phyloP scores from a whole-genome alignment of 1,139 yeast genomes.

The Casaregolazyma suthepensis region DNA sequence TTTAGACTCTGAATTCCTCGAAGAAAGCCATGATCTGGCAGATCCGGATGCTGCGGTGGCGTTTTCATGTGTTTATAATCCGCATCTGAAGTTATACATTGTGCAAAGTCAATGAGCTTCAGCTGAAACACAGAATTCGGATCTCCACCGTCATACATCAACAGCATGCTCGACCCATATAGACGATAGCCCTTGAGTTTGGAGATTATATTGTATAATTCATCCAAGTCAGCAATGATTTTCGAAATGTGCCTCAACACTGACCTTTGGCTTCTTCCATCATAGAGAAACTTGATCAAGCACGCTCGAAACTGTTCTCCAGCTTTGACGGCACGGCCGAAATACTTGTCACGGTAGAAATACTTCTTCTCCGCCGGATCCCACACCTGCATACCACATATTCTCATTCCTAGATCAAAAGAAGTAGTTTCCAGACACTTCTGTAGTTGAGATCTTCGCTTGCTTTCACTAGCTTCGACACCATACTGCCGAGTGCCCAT shows the following conservation, averaged over 20 bases:
- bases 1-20: constrained; percentile 70
- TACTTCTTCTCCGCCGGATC: constrained; percentile 43
- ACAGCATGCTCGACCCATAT: constrained; percentile 82
- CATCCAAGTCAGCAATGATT: constrained; percentile 53
- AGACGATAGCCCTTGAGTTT: constrained; percentile 73
- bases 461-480: constrained; percentile 71
- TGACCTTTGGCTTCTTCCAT: constrained; percentile 55
- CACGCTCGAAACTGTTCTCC: constrained; percentile 75
- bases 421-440: constrained; percentile 84
- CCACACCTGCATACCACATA: constrained; percentile 94
- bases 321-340: constrained; percentile 71
- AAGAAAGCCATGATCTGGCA: constrained; percentile 76
- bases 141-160: constrained; percentile 74
- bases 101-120: constrained; percentile 91
- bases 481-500: constrained; percentile 99
- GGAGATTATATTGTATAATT: constrained; percentile 49
- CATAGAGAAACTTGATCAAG: constrained; percentile 69
- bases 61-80: constrained; percentile 39
- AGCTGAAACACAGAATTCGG: constrained; percentile 41
- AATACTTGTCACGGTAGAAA: constrained; percentile 79
- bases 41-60: constrained; percentile 63
- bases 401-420: constrained; percentile 75
- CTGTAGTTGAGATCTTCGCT: constrained; percentile 70
- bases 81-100: constrained; percentile 73
- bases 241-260: constrained; percentile 64